phyloP scores from a whole-genome alignment of 2,329 filamentous ascomycete genomes.

The Aspergillus tanneri region DNA sequence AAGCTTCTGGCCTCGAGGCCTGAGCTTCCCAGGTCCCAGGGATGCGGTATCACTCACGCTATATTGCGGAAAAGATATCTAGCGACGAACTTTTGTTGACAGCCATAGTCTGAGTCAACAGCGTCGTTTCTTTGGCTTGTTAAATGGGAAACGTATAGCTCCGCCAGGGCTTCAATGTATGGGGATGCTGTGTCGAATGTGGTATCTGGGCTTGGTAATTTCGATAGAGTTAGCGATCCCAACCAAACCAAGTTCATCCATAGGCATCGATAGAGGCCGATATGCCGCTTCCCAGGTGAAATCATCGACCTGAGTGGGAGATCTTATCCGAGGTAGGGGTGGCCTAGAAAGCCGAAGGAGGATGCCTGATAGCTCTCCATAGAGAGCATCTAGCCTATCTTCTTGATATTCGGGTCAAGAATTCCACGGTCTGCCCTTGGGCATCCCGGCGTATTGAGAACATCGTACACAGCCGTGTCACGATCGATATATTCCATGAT shows the following conservation, averaged over 20 bases:
- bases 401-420: slow-evolving; percentile 36
- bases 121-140: slow-evolving; percentile 42
- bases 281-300: slow-evolving; percentile 24
- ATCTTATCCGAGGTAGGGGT: slow-evolving; percentile 9
- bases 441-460: slow-evolving; percentile 17
- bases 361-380: slow-evolving; percentile 7
- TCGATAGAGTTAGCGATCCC: slow-evolving; percentile 19
- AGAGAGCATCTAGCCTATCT: slow-evolving; percentile 32
- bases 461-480: slow-evolving; percentile 15
- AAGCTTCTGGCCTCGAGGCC: no score
- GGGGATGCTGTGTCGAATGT: slow-evolving; percentile 33
- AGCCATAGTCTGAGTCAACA: slow-evolving; percentile 29
- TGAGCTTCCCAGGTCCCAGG: no score
- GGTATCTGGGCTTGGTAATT: slow-evolving; percentile 11
- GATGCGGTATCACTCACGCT: no score
- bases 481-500: slow-evolving; percentile 35
- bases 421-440: slow-evolving; percentile 15
- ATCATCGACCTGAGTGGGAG: slow-evolving; percentile 14
- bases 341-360: slow-evolving; percentile 14
- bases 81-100: slow-evolving; percentile 21
- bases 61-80: slow-evolving; percentile 22
- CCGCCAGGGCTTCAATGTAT: slow-evolving; percentile 42
- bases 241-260: slow-evolving; percentile 39
- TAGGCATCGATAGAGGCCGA: slow-evolving; percentile 44
- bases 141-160: slow-evolving; percentile 46